phyloP scores from a whole-genome alignment of 176 grass and related monocot species.

The Avena insularis region DNA sequence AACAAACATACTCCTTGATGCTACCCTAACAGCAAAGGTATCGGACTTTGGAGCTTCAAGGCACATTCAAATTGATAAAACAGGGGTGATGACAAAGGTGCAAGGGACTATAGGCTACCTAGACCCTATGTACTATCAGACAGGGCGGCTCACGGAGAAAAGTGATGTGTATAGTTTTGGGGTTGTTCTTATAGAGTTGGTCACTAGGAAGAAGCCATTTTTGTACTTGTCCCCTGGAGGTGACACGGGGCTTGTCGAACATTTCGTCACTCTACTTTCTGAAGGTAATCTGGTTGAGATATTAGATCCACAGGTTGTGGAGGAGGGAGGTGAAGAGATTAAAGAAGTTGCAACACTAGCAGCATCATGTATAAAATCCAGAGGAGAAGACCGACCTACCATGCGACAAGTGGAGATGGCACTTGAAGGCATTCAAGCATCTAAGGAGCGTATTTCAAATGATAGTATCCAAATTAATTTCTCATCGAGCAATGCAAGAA shows the following conservation, averaged over 20 bases:
- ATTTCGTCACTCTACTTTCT: background rate
- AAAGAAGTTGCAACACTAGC: background rate
- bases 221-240: background rate
- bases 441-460: background rate
- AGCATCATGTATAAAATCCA: background rate
- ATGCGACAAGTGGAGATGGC: constrained; percentile 9
- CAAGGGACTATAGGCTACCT: too few species aligned
- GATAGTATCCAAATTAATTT: too few species aligned
- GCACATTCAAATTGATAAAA: too few species aligned
- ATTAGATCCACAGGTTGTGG: background rate
- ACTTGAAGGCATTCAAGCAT: background rate
- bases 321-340: background rate
- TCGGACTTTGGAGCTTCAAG: too few species aligned
- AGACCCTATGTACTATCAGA: too few species aligned
- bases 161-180: background rate
- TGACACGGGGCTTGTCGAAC: background rate
- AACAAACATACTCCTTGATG: too few species aligned
- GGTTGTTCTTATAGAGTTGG: background rate
- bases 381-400: background rate
- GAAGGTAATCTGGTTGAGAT: background rate
- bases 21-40: too few species aligned
- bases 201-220: background rate
- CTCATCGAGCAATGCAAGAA: too few species aligned
- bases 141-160: too few species aligned
- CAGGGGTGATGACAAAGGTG: too few species aligned